Base-by-base conservation (phyloP, 192 early-diverging fungal genomes). In the Linnemannia zychae region DNA sequence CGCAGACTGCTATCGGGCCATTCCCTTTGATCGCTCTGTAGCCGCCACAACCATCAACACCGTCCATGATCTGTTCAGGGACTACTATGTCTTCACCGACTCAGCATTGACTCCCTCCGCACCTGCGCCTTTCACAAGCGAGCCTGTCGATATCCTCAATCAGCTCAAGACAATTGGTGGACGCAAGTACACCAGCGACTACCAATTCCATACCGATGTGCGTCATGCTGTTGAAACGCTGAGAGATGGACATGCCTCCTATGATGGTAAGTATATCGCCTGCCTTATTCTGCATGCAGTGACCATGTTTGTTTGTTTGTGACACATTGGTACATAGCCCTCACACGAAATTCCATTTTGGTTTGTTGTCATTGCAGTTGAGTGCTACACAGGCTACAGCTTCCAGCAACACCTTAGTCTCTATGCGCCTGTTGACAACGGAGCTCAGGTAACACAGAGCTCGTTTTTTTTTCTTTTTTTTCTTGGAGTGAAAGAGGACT, bases 241-340 rank as follows among this genome's bases (percentile, higher is more conserved):
- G 5, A 67, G 78, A 37, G 82, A 84, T 49, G 82, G 66, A 7
- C 82, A 84, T 63, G 49, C 46, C 24, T 18, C 50, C 31, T 84
- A 84, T 67, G 5, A 0, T 1, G 37, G 82, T 84, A 75, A 65
- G 82, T 71, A 1, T 60, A 16, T 46, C 7, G 24, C 52, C 31
- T 50, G 3, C 33, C 22, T 22, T 48, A 44, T 9, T n/a, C n/a
- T n/a, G n/a, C n/a, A n/a, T n/a, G n/a, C n/a, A n/a, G n/a, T n/a
- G n/a, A n/a, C n/a, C n/a, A n/a, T n/a, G n/a, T n/a, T n/a, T n/a
- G n/a, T n/a, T n/a, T 44, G 0, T 47, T 36, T 34, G 20, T 47
- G 40, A 57, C 7, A 36, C 6, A 57, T 33, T 73, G 2, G 22
- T 7, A 33, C 7, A 12, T 11, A n/a, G 4, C 2, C 17, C 4